Evolutionary conservation across 139 green algal species (phyloP), one percentile per base, ranked within the genome.

Genomic region (Haematococcus lacustris): DNA sequence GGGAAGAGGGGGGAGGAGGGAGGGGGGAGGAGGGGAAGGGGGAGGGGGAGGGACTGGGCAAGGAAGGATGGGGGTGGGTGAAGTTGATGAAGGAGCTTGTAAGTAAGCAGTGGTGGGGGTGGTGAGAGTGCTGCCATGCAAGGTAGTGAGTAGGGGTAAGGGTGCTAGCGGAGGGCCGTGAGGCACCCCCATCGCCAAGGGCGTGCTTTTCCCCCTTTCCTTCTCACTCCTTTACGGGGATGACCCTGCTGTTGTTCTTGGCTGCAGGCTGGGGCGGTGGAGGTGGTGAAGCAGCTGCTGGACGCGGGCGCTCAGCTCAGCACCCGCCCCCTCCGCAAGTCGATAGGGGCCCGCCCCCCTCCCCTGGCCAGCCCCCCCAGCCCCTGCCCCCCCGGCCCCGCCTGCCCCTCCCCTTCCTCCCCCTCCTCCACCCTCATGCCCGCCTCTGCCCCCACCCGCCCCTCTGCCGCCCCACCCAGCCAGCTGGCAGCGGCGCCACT

Each of bases 241-340:
- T 53, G 9, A 53, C 43, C 9, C 9, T 9, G 9, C 9, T 9
- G 43, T 53, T 9, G 9, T 28, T 17, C 43, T 53, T 53, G 43
- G 9, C 43, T 53, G 43, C 17, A n/a, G n/a, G 9, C 59, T 9
- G 59, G 59, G 2, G 63, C 63, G 3, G 63, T 69, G 35, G 63
- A 69, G 37, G 63, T 69, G 2, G 63, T 69, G 5, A 50, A 26
- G 2, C 35, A 40, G 7, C 21, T 69, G 63, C 63, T 69, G 63
- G 63, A 69, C 35, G 63, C 63, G 17, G 63, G 63, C 6, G 63
- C 63, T 7, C 63, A 9, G 43, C 9, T 9, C 43, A 53, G 43
- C 43, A 53, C 43, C 43, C 9, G 43, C 43, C 43, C 9, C 43
- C 43, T 17, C 43, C 9, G 9, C 59, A 66, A 13, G 30, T 39